Conservation (phyloP, 2,329 filamentous ascomycete genomes). For the Nemania serpens region DNA sequence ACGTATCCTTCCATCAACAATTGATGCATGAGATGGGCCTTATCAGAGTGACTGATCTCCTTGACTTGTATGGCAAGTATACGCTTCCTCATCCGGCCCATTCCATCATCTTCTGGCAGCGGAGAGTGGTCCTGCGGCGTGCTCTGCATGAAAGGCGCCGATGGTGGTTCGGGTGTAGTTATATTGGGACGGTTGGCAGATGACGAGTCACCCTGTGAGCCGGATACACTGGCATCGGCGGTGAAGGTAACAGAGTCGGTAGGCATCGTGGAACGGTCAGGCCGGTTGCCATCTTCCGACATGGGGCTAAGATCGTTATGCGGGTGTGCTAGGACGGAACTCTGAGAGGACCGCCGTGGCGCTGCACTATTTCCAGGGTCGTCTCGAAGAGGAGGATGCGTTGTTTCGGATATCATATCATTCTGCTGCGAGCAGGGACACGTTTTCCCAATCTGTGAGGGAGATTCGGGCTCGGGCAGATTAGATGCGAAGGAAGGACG, state of each 20-base stretch:
- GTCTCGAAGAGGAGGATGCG: slow-evolving; percentile 31
- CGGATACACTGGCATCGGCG: slow-evolving; percentile 16
- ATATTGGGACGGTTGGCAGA: slow-evolving; percentile 22
- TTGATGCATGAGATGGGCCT: slow-evolving; percentile 73
- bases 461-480: slow-evolving; percentile 42
- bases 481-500: slow-evolving; percentile 40
- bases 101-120: slow-evolving; percentile 80
- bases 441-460: slow-evolving; percentile 40
- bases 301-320: slow-evolving; percentile 17
- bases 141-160: slow-evolving; percentile 15
- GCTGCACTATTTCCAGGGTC: slow-evolving; percentile 33
- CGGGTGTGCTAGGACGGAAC: slow-evolving; percentile 32
- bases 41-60: slow-evolving; percentile 63
- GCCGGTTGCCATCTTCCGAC: slow-evolving; percentile 13
- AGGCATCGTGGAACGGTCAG: slow-evolving; percentile 8
- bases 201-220: slow-evolving; percentile 19
- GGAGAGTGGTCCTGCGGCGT: slow-evolving; percentile 27
- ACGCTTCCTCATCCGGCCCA: slow-evolving; percentile 66
- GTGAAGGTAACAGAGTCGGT: slow-evolving; percentile 1
- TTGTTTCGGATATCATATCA: slow-evolving; percentile 38
- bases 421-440: slow-evolving; percentile 31
- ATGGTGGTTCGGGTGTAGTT: slow-evolving; percentile 17
- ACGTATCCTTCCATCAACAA: slow-evolving; percentile 72
- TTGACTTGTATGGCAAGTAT: slow-evolving; percentile 71
- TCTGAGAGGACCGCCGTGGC: slow-evolving; percentile 38